Conservation (phyloP, 805 yeast genomes). For the Hanseniaspora guilliermondii region DNA sequence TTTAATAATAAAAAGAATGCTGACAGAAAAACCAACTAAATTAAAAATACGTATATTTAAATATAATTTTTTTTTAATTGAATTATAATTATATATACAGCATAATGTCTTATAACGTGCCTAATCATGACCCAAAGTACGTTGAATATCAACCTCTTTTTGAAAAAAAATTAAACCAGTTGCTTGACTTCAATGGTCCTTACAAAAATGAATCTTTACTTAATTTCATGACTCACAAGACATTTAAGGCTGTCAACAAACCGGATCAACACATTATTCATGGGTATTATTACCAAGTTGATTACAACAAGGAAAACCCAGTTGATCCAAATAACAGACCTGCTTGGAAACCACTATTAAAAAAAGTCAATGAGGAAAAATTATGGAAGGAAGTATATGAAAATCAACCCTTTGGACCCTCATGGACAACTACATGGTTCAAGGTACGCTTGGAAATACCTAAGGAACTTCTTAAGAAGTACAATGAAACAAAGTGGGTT, state of each 20-base stretch:
- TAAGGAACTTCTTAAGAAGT: slow-evolving; percentile 26
- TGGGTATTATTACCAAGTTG: slow-evolving; percentile 60
- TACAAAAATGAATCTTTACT: slow-evolving; percentile 65
- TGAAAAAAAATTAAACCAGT: slow-evolving; percentile 56
- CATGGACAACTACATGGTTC: slow-evolving; percentile 97
- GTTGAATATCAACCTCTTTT: slow-evolving; percentile 67
- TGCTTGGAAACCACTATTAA: slow-evolving; percentile 24
- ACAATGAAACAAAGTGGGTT: slow-evolving; percentile 38
- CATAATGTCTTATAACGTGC: slow-evolving; percentile 27
- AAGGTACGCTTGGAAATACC: slow-evolving; percentile 44
- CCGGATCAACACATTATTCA: slow-evolving; percentile 36
- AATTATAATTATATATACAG: slow-evolving; percentile 16
- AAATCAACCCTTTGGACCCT: slow-evolving; percentile 79
- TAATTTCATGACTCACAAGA: slow-evolving; percentile 50
- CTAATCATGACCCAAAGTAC: slow-evolving; percentile 47
- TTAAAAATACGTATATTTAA: neutral
- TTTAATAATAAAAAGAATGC: neutral
- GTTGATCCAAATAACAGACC: slow-evolving; percentile 28
- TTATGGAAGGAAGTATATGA: slow-evolving; percentile 47
- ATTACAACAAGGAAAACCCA: slow-evolving; percentile 35
- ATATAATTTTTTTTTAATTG: no score
- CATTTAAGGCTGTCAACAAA: neutral
- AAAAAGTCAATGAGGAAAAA: slow-evolving; percentile 49
- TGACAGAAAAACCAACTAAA: neutral
- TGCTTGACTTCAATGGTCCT: slow-evolving; percentile 65